Base-by-base conservation (phyloP, 331 rosid species). In the Malus hybrid region DNA sequence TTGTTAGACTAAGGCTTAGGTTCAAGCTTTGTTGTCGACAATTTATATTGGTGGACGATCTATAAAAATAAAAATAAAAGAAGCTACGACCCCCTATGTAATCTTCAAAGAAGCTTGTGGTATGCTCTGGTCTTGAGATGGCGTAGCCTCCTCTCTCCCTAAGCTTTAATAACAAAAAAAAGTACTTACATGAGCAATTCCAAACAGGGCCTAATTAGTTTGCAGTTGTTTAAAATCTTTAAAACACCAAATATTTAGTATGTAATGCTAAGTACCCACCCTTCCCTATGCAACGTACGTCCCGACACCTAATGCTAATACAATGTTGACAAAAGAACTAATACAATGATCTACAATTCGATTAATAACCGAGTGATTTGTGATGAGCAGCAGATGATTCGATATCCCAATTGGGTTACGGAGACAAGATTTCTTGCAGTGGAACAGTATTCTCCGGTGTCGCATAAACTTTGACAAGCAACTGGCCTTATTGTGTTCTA, bases 381-480 rank as follows among this genome's bases (percentile, higher is more conserved):
- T 39, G 4, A 33, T 15, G 52, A 66, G 32, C 68, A 60, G 60
- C 80, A 50, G 54, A 63, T 16, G 70, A 64, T 67, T 63, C 22
- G 68, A 69, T 72, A 32, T 67, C 70, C 71, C 31, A 10, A 42
- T 33, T 7, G 28, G 55, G 39, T 46, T 24, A 55, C 32, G 4
- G 76, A 76, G 66, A 54, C 50, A 71, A 28, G 39, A 65, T 48
- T 24, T 46, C 52, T 52, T 73, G 69, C 76, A 52, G 75, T 56
- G 71, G 81, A 80, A 50, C 27, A 16, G 69, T 56, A 55, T 56
- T 64, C 73, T 62, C 63, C 74, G 4, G 52, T 15, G 74, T 14
- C 24, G 2, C 67, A 74, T 6, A 46, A 79, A 80, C 79, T 29
- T 72, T 65, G 57, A 67, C 42, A 73, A 80, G 82, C 83, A 81